A percentile compares a stretch with the other conserved stretches of the same genome.
phyloP scores from a whole-genome alignment of 139 green algal genomes.

The Ulvella scutata region DNA sequence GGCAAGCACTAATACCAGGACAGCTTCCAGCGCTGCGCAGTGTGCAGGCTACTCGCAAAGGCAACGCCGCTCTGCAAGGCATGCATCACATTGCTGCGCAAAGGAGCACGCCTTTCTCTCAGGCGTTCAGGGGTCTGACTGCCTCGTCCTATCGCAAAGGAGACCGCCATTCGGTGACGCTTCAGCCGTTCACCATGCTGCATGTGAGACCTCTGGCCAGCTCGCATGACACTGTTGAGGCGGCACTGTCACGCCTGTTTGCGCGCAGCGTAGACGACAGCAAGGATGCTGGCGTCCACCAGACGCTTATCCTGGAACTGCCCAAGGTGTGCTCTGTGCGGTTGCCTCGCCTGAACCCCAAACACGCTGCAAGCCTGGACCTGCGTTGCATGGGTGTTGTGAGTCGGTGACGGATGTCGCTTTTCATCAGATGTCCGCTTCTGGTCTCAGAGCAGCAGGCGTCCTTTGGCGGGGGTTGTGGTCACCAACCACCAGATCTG shows the following conservation, averaged over 20 bases:
- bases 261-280: neutral
- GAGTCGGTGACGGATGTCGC: neutral
- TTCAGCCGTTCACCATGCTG: conserved; percentile 1
- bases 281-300: neutral
- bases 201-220: neutral
- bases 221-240: neutral
- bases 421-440: neutral
- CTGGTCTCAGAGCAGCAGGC: neutral
- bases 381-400: neutral
- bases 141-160: neutral
- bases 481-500: neutral
- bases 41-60: neutral
- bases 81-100: neutral
- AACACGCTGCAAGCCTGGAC: neutral
- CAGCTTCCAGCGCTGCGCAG: neutral
- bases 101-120: neutral
- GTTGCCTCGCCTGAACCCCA: neutral
- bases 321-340: neutral
- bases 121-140: neutral
- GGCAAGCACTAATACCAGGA: too few species aligned
- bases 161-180: neutral
- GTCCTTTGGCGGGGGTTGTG: neutral
- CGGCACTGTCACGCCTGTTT: neutral
- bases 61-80: neutral
- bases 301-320: neutral